phyloP scores from a whole-genome alignment of 140 eudicot species.

The Anethum foeniculum region DNA sequence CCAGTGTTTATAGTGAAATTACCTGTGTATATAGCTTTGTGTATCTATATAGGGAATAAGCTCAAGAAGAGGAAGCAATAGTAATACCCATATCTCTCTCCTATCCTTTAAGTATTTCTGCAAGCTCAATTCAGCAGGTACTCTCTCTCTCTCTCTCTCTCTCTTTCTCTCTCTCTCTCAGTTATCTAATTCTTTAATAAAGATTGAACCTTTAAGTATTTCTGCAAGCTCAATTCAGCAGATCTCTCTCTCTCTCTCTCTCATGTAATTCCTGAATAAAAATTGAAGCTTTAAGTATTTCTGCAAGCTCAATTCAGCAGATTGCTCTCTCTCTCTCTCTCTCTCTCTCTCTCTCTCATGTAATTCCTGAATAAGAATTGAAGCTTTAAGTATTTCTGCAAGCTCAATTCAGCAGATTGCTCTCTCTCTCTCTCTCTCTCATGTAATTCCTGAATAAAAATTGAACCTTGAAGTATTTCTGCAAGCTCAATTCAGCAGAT shows the following conservation, averaged over 20 bases:
- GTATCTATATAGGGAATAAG: conserved; percentile 34
- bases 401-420: no score
- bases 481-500: no score
- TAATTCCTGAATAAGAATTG: no score
- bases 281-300: no score
- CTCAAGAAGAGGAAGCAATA: conserved; percentile 21
- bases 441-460: no score
- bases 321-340: not conserved
- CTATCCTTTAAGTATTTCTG: conserved; percentile 28
- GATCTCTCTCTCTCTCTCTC: not conserved
- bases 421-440: not conserved
- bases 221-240: no score
- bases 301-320: no score
- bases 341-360: not conserved
- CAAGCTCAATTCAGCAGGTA: conserved; percentile 45
- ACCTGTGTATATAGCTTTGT: conserved; percentile 51
- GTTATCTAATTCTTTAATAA: no score
- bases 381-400: no score
- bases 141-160: not conserved
- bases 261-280: not conserved
- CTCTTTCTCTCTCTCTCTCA: not conserved
- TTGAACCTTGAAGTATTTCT: no score
- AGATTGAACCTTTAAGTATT: no score
- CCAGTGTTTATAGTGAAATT: conserved; percentile 46
- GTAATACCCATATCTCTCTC: conserved; percentile 16